phyloP scores from a whole-genome alignment of 345 rosid species.

The Murraya paniculata region DNA sequence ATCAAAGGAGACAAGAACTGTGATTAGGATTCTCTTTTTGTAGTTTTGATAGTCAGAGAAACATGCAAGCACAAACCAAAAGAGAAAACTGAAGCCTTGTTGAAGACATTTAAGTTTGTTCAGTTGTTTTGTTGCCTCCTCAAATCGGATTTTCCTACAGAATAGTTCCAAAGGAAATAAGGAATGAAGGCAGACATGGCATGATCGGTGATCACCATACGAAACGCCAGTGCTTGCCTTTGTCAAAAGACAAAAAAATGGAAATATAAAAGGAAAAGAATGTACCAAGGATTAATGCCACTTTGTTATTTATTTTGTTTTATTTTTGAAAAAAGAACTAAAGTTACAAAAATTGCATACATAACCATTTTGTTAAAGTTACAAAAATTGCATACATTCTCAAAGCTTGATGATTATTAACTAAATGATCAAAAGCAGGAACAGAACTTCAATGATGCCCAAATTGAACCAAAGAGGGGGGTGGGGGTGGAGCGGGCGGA shows the following conservation, averaged over 20 bases:
- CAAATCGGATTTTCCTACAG: not conserved
- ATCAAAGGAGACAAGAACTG: not conserved
- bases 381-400: not conserved
- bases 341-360: not conserved
- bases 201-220: not conserved
- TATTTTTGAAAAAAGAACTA: not conserved
- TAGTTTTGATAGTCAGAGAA: not conserved
- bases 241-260: not conserved
- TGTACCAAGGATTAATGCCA: too few species aligned
- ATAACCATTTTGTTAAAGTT: not conserved
- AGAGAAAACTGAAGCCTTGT: not conserved
- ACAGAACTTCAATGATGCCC: not conserved
- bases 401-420: not conserved
- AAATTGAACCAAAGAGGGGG: not conserved
- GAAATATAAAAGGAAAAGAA: not conserved
- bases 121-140: conserved; percentile 9
- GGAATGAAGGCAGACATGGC: not conserved
- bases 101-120: conserved; percentile 6
- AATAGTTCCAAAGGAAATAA: conserved; percentile 3
- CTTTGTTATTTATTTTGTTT: too few species aligned
- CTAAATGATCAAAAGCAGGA: not conserved
- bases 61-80: not conserved
- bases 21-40: not conserved
- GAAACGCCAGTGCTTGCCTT: not conserved
- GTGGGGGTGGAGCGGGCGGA: accelerated